Base-by-base conservation (phyloP, 805 yeast genomes). In the Brettanomyces anomalus region DNA sequence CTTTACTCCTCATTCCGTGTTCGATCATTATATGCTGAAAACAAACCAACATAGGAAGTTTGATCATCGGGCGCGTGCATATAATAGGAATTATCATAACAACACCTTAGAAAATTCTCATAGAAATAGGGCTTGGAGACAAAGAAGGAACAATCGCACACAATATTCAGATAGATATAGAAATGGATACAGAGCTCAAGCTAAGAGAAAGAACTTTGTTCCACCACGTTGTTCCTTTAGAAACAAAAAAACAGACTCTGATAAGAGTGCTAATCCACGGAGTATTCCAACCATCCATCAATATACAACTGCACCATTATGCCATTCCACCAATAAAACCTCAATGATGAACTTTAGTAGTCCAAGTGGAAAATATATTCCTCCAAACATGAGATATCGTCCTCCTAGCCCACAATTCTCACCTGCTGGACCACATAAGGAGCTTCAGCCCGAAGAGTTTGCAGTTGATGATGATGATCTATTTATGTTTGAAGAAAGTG, bases 1-100 rank as follows among this genome's bases (percentile, higher is more conserved):
- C 51, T 84, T 82, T 57, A 84, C 93, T 3, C 93, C 93, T 3
- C 83, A 82, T 43, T 77, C 88, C 20, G 81, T 79, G 5, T 74
- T 78, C 53, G 76, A 74, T 45, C 81, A 79, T 49, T 82, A 79
- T 57, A 74, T 82, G 82, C 86, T 77, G 49, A 78, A 79, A 48
- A 79, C 62, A 62, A 72, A 65, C 58, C 68, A 39, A 50, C 56
- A 65, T 31, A 17, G 41, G 8, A 28, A 33, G 8, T 39, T 39
- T 36, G 41, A 39, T 33, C 41, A 31, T 32, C 15, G 41, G 10
- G 21, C 36, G 4, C 33, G 56, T 48, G 60, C 56, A 44, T 53
- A 60, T 47, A 60, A 49, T 49, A 56, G 60, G 46, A 55, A 44
- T 21, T 44, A 45, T 41, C 26, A 26, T 32, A 41, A 20, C 35